Evolutionary conservation across 164 flowering plant genomes (phyloP), one percentile per base, ranked within the genome.

Genomic region (Chimonanthus salicifolius): DNA sequence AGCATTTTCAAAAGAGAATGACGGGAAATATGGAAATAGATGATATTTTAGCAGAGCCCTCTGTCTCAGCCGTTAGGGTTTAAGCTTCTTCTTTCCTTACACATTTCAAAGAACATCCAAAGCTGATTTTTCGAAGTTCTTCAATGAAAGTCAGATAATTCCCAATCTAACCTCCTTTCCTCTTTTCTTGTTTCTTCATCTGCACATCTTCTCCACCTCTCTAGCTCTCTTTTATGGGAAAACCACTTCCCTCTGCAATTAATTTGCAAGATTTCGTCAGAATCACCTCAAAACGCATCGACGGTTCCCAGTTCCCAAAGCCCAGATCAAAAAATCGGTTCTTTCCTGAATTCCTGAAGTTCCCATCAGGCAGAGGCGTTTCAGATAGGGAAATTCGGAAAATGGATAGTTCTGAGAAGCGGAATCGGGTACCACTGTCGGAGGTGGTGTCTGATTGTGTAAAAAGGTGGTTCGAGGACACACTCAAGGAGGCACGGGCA

Each of bases 401-500:
- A 65, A 66, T 65, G 74, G 80, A 77, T 54, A 74, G 70, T 48
- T 58, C 64, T 45, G 77, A 62, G 71, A 64, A 67, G 44, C 68
- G 68, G 62, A 48, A 48, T 15, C 71, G 90, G 72, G 44, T 78
- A 49, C 94, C 97, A 4, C 76, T 94, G 67, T 70, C 87, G 63
- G 85, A 74, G 51, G 97, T 92, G 67, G 98, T 94, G 44, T 80
- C 88, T 8, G 94, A 91, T 44, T 94, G 97, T 65, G 88, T 77
- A 2, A 85, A 77, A 71, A 75, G 96, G 69, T 95, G 99, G 98
- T 95, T 95, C 49, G 84, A 84, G 16, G 98, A 93, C 68, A 84
- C 96, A 0, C 88, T 93, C 45, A 88, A 84, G 78, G 97, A 92
- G 81, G 99, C 99, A 18, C 88, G 85, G 70, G 84, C 85, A 3